Evolutionary conservation across 2,329 filamentous ascomycete species (phyloP), one percentile per base, ranked within the genome.

Genomic region (Colletotrichum sp.): DNA sequence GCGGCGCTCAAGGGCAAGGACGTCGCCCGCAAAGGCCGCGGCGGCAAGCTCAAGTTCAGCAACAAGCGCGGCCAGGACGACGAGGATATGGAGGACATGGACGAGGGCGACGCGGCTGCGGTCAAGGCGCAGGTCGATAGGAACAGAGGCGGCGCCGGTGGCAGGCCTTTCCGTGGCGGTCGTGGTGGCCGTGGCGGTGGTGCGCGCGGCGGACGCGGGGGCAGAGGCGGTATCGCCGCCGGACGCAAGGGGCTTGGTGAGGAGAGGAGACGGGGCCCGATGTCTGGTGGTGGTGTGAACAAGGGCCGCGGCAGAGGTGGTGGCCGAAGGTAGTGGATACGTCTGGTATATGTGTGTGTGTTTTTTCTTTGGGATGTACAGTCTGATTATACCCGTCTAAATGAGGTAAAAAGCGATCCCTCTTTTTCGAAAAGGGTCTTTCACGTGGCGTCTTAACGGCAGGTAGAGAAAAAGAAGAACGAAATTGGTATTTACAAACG

Each of bases 11-110:
- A 92, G 82, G 91, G 93, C 82, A 91, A 92, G 81, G 92, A 95
- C 80, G 91, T 90, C 2, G 92, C 91, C 21, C 89, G 89, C 80
- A 89, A 92, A 57, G 93, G 93, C 26, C 90, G 92, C 76, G 90
- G 92, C 68, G 93, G 93, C 62, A 91, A 92, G 83, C 87, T 95
- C 80, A 95, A 94, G 87, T 94, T 94, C 86, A 92, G 91, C 49
- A 95, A 94, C 84, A 90, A 89, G 82, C 88, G 87, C 71, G 84
- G 84, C 72, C 86, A 86, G 65, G 87, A 87, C 32, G 87, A 87
- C 13, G 87, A 87, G 57, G 86, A 89, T 30, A 89, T 89, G 18
- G 89, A 89, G 18, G 89, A 90, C 68, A 90, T 90, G 84, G 88
- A 89, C 32, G 89, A 89, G 32, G 87, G 87, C 49, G 89, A 89